These are phyloP conservation scores for Candida pseudoglaebosa DNA, from an alignment of 805 yeast species.

Conservation along the genomic window DNA sequence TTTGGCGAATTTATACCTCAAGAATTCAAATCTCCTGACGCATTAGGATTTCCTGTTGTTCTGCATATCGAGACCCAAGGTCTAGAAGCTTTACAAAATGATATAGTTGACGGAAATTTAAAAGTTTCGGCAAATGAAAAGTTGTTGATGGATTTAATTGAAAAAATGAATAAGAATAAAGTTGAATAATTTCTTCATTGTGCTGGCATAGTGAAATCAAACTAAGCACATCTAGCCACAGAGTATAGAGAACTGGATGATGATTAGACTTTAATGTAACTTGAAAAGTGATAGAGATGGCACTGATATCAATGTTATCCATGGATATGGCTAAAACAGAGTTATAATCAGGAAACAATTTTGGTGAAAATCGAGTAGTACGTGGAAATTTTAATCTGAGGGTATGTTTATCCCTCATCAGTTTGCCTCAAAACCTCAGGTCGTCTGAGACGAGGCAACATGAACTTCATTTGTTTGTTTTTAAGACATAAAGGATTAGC, in stretches of 20 bases:
- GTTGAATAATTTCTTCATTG: neutral
- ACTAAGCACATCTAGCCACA: neutral
- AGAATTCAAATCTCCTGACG: slow-evolving; percentile 38
- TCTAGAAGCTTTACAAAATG: slow-evolving; percentile 23
- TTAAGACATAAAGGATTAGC: too few species aligned
- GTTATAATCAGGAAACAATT: too few species aligned
- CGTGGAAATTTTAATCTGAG: too few species aligned
- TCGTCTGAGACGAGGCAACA: too few species aligned
- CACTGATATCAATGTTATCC: too few species aligned
- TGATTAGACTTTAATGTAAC: too few species aligned
- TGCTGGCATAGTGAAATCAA: neutral
- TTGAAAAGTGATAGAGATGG: too few species aligned
- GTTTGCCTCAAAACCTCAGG: too few species aligned
- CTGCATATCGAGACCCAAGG: slow-evolving; percentile 43
- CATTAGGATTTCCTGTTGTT: slow-evolving; percentile 30
- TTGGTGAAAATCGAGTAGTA: too few species aligned
- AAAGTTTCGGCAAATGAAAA: slow-evolving; percentile 17
- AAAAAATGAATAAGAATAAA: slow-evolving; percentile 5
- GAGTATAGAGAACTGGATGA: neutral
- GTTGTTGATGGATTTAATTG: slow-evolving; percentile 21
- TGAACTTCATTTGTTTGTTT: too few species aligned
- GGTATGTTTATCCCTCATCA: too few species aligned
- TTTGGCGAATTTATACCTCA: slow-evolving; percentile 40
- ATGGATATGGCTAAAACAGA: too few species aligned
- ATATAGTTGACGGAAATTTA: slow-evolving; percentile 12